A percentile compares a stretch with the other conserved stretches of the same genome.
Conservation (phyloP, 1,139 yeast species). For the Candida sp. region DNA sequence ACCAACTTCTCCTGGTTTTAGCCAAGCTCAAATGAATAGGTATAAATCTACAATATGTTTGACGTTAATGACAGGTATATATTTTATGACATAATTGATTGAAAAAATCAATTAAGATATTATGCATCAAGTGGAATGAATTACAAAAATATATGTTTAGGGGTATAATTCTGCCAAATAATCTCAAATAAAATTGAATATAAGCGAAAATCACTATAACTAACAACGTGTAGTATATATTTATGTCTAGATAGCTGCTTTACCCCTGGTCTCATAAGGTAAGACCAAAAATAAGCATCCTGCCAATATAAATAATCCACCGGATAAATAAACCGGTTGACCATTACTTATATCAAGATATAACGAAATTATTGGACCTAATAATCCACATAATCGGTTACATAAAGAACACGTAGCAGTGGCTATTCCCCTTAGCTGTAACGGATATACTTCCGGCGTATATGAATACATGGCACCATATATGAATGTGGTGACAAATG, state of each 20-base stretch:
- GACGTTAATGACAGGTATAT: not conserved
- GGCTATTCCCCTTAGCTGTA: constrained; percentile 5
- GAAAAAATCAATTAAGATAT: too few relatives aligned
- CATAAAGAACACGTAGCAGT: constrained; percentile 6
- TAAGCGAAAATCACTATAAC: not conserved
- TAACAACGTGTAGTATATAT: not conserved
- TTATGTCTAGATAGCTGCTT: constrained; percentile 1
- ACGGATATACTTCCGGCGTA: constrained; percentile 6
- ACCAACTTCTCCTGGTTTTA: not conserved
- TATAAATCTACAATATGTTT: not conserved
- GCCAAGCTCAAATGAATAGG: not conserved
- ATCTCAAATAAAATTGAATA: not conserved
- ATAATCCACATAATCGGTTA: constrained; percentile 6
- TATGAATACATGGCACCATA: constrained; percentile 6
- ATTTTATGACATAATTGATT: not conserved
- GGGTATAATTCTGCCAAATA: not conserved
- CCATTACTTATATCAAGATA: constrained; percentile 5
- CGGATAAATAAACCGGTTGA: constrained; percentile 5
- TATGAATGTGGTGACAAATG: constrained; percentile 5
- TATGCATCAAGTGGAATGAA: too few relatives aligned
- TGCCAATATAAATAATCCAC: constrained; percentile 5
- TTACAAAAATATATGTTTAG: too few relatives aligned
- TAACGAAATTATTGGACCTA: constrained; percentile 6
- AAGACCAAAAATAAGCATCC: constrained; percentile 4
- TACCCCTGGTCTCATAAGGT: constrained; percentile 6